These are phyloP conservation scores for Fusarium paranaense DNA, from an alignment of 2,329 filamentous ascomycete genomes.

Conservation along the genomic window DNA sequence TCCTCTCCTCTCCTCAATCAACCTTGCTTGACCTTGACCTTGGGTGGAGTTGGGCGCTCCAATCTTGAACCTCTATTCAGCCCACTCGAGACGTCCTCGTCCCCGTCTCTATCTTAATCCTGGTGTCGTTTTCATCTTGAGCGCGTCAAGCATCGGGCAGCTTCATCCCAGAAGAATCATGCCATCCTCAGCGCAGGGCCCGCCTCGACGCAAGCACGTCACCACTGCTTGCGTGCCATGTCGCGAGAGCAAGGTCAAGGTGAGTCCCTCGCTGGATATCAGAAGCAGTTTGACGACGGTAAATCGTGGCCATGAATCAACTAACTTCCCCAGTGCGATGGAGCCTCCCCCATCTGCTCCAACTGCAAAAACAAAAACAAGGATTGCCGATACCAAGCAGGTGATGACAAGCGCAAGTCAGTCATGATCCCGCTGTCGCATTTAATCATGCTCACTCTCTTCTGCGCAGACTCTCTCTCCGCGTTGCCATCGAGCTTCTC, in stretches of 20 bases:
- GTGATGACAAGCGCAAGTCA: constrained; percentile 36
- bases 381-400: constrained; percentile 32
- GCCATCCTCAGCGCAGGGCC: constrained; percentile 20
- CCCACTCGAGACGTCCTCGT: neutral
- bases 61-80: constrained; percentile 1
- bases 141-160: neutral
- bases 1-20: neutral
- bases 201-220: constrained; percentile 51
- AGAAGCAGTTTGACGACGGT: neutral
- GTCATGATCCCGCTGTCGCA: neutral
- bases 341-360: constrained; percentile 26
- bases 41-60: constrained; percentile 1
- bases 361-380: constrained; percentile 35
- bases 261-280: constrained; percentile 30
- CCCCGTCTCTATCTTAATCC: neutral
- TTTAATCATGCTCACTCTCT: neutral
- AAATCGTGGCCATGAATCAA: neutral
- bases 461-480: constrained; percentile 22
- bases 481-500: constrained; percentile 30
- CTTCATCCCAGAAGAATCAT: constrained; percentile 4
- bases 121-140: neutral
- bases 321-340: constrained; percentile 24
- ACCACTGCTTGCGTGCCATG: constrained; percentile 58
- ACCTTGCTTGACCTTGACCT: neutral
- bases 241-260: constrained; percentile 58